Evolutionary conservation across 345 rosid species (phyloP), one percentile per base, ranked within the genome.

Genomic region (Eutrema heterophyllum): DNA sequence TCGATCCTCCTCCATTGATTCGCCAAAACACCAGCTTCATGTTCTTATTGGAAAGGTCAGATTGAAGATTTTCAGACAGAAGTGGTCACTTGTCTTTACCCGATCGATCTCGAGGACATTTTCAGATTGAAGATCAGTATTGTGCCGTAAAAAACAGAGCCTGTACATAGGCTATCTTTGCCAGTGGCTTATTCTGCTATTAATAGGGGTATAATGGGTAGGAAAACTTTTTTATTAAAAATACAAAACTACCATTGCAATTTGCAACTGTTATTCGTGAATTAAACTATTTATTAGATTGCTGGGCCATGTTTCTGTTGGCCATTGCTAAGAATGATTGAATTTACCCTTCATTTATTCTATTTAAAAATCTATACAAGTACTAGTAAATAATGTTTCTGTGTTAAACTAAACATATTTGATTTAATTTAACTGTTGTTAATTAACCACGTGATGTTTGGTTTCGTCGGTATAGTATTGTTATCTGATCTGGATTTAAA

Each of bases 1-100:
- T 95, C 0, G 96, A 92, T 63, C 97, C 96, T 51, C 99, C 99
- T 15, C 87, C 99, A 4, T 15, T 87, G 78, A 83, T 95, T 51
- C 97, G 97, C 5, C 87, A 88, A 49, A 86, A 95, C 84, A 86
- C 91, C 1, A 87, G 86, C 71, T 95, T 92, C 62, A 81, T 81
- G 55, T 95, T 95, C 93, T 80, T 95, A 70, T 82, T 90, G 58
- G 91, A 90, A 74, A 90, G 90, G 7, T 68, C 94, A 21, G 88
- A 84, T 44, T 90, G 91, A 91, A 26, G 51, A 21, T 21, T 74
- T 11, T 43, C 48, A 60, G 43, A 45, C 45, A 43, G 64, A 41
- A 51, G 68, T 14, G 40, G 55, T 45, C 33, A 18, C 52, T 61
- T 35, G 18, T 26, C 50, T 24, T 12, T 16, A 57, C 39, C 73